Conservation (phyloP, 805 yeast genomes). For the Metahyphopichia silvanorum region DNA sequence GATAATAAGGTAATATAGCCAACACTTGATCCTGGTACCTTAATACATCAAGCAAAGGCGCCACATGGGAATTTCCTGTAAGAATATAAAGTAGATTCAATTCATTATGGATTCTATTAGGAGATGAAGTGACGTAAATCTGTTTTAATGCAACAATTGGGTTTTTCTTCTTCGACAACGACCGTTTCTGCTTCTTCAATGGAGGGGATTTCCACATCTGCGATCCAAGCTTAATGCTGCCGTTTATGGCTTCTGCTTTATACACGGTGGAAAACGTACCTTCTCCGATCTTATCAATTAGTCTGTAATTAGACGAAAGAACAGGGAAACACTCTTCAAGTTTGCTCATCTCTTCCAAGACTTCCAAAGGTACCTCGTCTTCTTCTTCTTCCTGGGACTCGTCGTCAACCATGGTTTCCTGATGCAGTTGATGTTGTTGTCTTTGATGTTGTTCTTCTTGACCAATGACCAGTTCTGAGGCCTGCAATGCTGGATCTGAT, state of each 20-base stretch:
- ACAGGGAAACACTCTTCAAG: conserved; percentile 54
- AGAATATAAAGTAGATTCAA: conserved; percentile 69
- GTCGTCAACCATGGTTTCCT: background rate
- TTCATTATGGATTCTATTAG: conserved; percentile 86
- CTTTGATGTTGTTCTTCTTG: background rate
- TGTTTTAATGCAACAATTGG: conserved; percentile 83
- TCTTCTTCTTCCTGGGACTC: conserved; percentile 23
- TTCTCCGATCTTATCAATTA: conserved; percentile 61
- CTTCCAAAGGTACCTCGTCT: conserved; percentile 50
- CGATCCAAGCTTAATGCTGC: conserved; percentile 31
- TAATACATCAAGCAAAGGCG: conserved; percentile 85
- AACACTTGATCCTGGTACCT: conserved; percentile 88
- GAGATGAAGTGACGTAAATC: conserved; percentile 93
- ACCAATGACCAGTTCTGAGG: too few species aligned
- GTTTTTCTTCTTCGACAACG: conserved; percentile 25
- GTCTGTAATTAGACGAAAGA: conserved; percentile 44
- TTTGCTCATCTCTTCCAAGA: conserved; percentile 54
- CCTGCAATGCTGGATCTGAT: too few species aligned
- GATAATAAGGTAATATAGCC: conserved; percentile 87
- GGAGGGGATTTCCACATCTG: conserved; percentile 48
- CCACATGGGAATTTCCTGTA: conserved; percentile 69
- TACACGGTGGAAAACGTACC: conserved; percentile 65
- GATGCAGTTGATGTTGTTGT: conserved; percentile 3
- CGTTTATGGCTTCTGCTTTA: conserved; percentile 54
- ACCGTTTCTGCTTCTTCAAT: conserved; percentile 22